Evolutionary conservation across 148 eudicot species (phyloP), one percentile per base, ranked within the genome.

Genomic region (Rhododendron ovatum): DNA sequence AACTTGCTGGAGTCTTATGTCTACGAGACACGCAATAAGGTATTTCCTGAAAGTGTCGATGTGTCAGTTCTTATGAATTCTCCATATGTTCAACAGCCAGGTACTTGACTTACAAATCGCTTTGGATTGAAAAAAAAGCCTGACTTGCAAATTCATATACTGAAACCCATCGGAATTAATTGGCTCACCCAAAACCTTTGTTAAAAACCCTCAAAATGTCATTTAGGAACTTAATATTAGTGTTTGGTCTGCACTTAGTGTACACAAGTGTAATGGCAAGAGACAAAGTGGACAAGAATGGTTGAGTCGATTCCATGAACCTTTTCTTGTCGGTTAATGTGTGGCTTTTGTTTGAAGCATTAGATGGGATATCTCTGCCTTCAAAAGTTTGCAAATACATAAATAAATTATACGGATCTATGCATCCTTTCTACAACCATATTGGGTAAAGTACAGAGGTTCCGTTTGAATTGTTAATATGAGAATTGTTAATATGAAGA

Each of bases 21-120:
- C 76, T 97, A 97, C 76, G 99, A 94, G 83, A 93, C 98, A 61
- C 95, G 99, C 82, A 95, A 87, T 87, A 97, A 97, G 99, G 99
- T 96, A 92, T 30, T 17, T 26, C 43, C 63, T 59, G 65, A 85
- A 63, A 55, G 20, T 67, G 37, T 82, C 0, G 15, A 71, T 57
- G 9, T 82, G 57, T 9, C 41, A 9, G 28, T 39, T 69, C 53
- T 30, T n/a, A 20, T 85, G 2, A 10, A 18, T 73, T 82, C 55
- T 83, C 24, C 48, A 69, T 20, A 55, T 12, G 77, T 37, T 75
- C 35, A 86, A 4, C 12, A 73, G 37, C 35, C 13, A 26, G 78
- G 14, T 57, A 24, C 61, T 74, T 65, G 76, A 41, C 37, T 7
- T 86, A 43, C 65, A 33, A 35, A 11, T 78, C 8, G 13, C 15